Conservation (phyloP, 108 stramenopile genomes). For the Pseudonitzschia pungens region DNA sequence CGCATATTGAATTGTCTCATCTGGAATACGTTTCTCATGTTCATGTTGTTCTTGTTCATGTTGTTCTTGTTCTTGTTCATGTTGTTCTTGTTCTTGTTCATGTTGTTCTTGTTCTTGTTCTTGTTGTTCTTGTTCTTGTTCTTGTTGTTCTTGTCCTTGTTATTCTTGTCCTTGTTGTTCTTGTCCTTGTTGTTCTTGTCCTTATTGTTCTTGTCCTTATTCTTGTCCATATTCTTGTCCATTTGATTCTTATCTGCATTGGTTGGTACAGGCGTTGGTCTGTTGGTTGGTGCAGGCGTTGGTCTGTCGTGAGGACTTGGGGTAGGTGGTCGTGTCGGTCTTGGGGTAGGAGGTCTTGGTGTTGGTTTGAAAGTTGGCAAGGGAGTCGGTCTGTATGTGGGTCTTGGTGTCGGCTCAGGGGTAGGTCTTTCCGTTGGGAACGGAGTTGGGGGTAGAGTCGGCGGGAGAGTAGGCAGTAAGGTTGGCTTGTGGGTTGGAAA, state of each 20-base stretch:
- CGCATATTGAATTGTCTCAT: neutral
- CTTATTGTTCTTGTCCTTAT: constrained; percentile 5
- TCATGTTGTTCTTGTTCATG: constrained; percentile 5
- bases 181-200: constrained; percentile 2
- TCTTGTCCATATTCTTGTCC: neutral
- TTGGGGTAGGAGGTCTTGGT: neutral
- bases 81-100: constrained; percentile 7
- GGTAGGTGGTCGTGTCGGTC: neutral
- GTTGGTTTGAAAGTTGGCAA: constrained; percentile 12
- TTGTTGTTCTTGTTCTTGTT: constrained; percentile 13
- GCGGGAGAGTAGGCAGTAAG: neutral
- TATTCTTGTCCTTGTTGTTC: constrained; percentile 4
- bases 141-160: constrained; percentile 11
- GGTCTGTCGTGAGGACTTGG: neutral
- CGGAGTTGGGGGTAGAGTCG: constrained; percentile 1
- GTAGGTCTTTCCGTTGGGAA: constrained; percentile 5
- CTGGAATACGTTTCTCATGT: neutral
- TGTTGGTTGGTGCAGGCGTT: neutral
- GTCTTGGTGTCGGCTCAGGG: constrained; percentile 7
- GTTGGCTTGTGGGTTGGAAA: constrained; percentile 6
- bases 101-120: constrained; percentile 5
- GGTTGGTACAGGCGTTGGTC: constrained; percentile 1
- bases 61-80: constrained; percentile 12
- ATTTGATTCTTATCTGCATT: neutral
- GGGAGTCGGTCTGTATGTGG: constrained; percentile 1